Evolutionary conservation across 2,329 filamentous ascomycete species (phyloP).

Genomic region (Hypocreales sp.): DNA sequence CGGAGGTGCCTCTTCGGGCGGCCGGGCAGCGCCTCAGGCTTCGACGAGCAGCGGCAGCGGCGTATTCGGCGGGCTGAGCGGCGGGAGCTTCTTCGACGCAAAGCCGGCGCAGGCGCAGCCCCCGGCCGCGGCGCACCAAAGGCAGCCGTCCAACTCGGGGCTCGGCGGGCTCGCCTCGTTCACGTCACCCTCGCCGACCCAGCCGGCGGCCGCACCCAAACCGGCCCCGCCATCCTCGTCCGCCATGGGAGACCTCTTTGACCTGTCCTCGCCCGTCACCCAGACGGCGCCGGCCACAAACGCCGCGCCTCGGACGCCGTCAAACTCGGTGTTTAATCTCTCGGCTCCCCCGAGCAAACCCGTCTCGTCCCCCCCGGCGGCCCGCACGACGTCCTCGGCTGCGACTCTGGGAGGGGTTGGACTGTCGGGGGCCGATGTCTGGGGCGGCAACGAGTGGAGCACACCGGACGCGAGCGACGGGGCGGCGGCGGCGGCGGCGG

Average conservation of each 20-base stretch:
- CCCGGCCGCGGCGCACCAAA: conserved; percentile 30
- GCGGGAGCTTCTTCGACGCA: conserved; percentile 72
- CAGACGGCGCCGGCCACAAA: conserved; percentile 24
- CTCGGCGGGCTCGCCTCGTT: conserved; percentile 55
- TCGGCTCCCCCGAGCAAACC: conserved; percentile 37
- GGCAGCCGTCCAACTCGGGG: conserved; percentile 38
- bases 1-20: conserved; percentile 19
- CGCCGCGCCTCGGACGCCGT: conserved; percentile 22
- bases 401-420: conserved; percentile 22
- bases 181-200: conserved; percentile 24
- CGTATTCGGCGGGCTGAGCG: conserved; percentile 40
- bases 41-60: conserved; percentile 18
- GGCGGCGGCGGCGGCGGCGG: conserved; percentile 29
- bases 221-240: conserved; percentile 32
- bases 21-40: conserved; percentile 17
- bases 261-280: conserved; percentile 44
- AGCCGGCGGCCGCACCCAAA: conserved; percentile 17
- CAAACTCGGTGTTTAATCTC: conserved; percentile 68
- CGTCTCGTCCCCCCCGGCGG: conserved; percentile 22
- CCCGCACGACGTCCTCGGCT: conserved; percentile 16
- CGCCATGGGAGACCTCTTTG: conserved; percentile 67
- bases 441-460: conserved; percentile 79
- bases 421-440: conserved; percentile 51
- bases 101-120: conserved; percentile 41
- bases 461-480: conserved; percentile 25